phyloP scores from a whole-genome alignment of 2,329 filamentous ascomycete genomes.

The Bipolaris zeicola region DNA sequence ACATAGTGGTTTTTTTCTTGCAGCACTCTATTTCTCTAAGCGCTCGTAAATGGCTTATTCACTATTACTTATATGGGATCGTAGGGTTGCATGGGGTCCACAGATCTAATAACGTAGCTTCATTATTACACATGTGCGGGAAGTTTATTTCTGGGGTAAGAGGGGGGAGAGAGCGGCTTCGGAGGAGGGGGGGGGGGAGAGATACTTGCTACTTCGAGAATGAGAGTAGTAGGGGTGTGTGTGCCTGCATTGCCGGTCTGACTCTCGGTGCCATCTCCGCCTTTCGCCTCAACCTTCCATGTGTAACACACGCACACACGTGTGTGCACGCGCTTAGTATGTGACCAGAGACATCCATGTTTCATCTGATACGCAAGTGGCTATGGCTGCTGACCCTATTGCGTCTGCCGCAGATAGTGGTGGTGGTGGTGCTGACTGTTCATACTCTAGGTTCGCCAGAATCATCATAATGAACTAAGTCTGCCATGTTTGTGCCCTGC shows the following conservation, averaged over 20 bases:
- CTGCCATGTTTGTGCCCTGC: slow-evolving; percentile 2
- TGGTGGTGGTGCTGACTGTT: neutral
- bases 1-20: too few relatives aligned
- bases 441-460: neutral
- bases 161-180: too few relatives aligned
- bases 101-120: neutral
- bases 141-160: neutral
- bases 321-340: neutral
- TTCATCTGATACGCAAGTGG: neutral
- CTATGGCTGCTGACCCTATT: neutral
- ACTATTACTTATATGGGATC: neutral
- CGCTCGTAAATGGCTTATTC: too few relatives aligned
- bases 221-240: too few relatives aligned
- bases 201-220: too few relatives aligned
- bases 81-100: neutral
- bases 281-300: neutral
- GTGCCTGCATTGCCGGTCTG: neutral
- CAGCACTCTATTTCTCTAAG: too few relatives aligned
- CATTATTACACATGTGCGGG: neutral
- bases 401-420: neutral
- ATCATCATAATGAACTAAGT: neutral
- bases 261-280: neutral
- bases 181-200: too few relatives aligned
- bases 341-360: neutral
- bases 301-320: neutral